phyloP scores from a whole-genome alignment of 257 asterid species.

The Cinchona pubescens region DNA sequence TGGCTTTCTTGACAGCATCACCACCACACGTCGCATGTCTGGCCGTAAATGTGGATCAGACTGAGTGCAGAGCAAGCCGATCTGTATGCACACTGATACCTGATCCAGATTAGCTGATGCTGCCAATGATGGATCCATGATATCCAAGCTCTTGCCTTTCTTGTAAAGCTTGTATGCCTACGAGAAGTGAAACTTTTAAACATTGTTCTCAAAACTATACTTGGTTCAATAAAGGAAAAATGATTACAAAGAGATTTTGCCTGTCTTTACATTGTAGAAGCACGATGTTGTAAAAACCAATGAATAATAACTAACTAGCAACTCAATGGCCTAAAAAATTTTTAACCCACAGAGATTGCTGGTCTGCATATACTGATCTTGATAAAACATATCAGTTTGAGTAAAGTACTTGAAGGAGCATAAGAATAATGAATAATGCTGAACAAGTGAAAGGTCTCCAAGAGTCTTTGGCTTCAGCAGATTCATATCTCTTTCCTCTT shows the following conservation, averaged over 20 bases:
- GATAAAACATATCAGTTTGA: background rate
- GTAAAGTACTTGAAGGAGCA: background rate
- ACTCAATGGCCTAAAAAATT: no score
- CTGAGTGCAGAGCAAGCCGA: slow-evolving; percentile 80
- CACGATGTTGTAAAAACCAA: background rate
- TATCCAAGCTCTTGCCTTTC: slow-evolving; percentile 59
- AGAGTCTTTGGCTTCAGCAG: background rate
- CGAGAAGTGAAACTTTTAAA: slow-evolving; percentile 6
- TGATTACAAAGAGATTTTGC: background rate
- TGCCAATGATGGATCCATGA: slow-evolving; percentile 61
- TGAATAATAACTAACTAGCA: background rate
- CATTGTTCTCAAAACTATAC: background rate
- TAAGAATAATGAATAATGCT: background rate
- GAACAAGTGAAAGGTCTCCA: background rate
- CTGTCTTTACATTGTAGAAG: background rate
- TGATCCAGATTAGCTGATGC: slow-evolving; percentile 52
- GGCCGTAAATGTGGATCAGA: slow-evolving; percentile 76
- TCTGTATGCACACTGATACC: slow-evolving; percentile 44
- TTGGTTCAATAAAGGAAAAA: background rate
- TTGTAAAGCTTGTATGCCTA: slow-evolving; percentile 83
- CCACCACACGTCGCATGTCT: slow-evolving; percentile 67
- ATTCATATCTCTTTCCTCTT: background rate
- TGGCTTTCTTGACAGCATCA: slow-evolving; percentile 62
- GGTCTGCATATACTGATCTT: background rate
- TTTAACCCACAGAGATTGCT: background rate